Percentiles rank a stretch among this genome's conserved stretches.
These are phyloP conservation scores for Clarireedia sp. DNA, from an alignment of 2,329 filamentous ascomycete genomes.

Conservation along the genomic window DNA sequence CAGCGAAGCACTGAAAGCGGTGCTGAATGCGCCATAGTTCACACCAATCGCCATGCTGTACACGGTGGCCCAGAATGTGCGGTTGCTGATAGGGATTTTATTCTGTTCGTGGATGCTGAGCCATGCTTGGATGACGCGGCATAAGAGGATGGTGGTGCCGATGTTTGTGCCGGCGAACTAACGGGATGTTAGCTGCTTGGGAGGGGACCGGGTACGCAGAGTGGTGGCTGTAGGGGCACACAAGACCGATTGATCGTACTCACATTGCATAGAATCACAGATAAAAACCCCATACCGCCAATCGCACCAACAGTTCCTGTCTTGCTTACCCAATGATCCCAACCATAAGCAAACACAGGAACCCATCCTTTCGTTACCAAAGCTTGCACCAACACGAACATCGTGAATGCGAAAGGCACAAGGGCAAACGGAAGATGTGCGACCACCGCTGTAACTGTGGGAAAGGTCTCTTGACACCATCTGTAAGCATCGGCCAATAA, in stretches of 20 bases:
- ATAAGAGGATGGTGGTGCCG: slow-evolving; percentile 66
- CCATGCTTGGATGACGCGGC: slow-evolving; percentile 63
- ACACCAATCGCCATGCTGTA: slow-evolving; percentile 69
- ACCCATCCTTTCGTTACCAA: slow-evolving; percentile 70
- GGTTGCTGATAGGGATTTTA: slow-evolving; percentile 45
- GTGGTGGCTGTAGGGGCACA: background rate
- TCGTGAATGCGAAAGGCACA: slow-evolving; percentile 63
- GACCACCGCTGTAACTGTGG: slow-evolving; percentile 57
- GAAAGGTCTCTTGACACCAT: slow-evolving; percentile 65
- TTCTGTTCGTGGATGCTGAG: slow-evolving; percentile 45
- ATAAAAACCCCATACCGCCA: slow-evolving; percentile 66
- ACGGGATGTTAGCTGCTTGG: slow-evolving; percentile 12
- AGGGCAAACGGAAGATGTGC: slow-evolving; percentile 59
- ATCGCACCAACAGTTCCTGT: slow-evolving; percentile 62
- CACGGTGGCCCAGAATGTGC: slow-evolving; percentile 65
- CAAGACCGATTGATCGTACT: slow-evolving; percentile 29
- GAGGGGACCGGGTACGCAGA: background rate
- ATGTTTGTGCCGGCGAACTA: slow-evolving; percentile 74
- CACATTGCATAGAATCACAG: slow-evolving; percentile 64
- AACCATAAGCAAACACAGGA: slow-evolving; percentile 62
- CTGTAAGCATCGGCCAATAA: slow-evolving; percentile 36
- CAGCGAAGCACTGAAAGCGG: slow-evolving; percentile 62
- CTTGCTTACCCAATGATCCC: slow-evolving; percentile 63
- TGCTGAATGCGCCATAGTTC: slow-evolving; percentile 68
- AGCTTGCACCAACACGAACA: slow-evolving; percentile 68